Evolutionary conservation across 352 stramenopile species (phyloP), one percentile per base, ranked within the genome.

Genomic region (Blastocystis hominis): DNA sequence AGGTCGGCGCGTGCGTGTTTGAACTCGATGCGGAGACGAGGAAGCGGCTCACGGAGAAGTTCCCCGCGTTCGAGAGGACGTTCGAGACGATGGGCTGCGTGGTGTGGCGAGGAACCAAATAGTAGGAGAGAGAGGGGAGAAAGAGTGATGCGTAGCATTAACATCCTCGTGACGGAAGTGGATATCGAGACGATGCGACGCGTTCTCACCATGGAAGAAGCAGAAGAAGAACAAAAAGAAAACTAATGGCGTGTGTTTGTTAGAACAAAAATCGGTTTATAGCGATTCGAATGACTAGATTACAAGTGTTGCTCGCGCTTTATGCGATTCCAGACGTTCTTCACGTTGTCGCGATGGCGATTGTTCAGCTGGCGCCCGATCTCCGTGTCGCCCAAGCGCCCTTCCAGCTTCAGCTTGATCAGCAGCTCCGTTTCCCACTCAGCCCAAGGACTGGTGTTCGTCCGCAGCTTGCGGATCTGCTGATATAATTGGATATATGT

Each of bases 111-210:
- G 77, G 77, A 1, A 24, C 47, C 10, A 87, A 87, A 59, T 56
- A 77, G 72, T 81, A 10, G 36, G 59, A 10, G 17, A 50, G 50
- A 55, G 0, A 15, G 34, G 36, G 42, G 59, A 42, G 20, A 9
- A 30, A 30, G 54, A 17, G 72, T 79, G 47, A 79, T 30, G 24
- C n/a, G 34, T 81, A 81, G 72, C 54, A 78, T 87, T 50, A 87
- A 87, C 24, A 56, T 87, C 3, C 55, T 87, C 46, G 47, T 87
- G 44, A 78, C 59, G n/a, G 66, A 87, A 50, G 42, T 46, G 24
- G 77, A 87, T 53, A 87, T 87, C 47, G 77, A 87, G 1, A 87
- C 72, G 13, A 84, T 84, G 72, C 53, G 55, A 36, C 72, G 72
- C 13, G 72, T 84, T 38, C 38, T 84, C 17, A 53, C 30, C 1